Percentiles rank a stretch among this genome's conserved stretches.
These are phyloP conservation scores for Rhynchospora tenuis DNA, from an alignment of 176 grass and related monocot species.

Conservation along the genomic window DNA sequence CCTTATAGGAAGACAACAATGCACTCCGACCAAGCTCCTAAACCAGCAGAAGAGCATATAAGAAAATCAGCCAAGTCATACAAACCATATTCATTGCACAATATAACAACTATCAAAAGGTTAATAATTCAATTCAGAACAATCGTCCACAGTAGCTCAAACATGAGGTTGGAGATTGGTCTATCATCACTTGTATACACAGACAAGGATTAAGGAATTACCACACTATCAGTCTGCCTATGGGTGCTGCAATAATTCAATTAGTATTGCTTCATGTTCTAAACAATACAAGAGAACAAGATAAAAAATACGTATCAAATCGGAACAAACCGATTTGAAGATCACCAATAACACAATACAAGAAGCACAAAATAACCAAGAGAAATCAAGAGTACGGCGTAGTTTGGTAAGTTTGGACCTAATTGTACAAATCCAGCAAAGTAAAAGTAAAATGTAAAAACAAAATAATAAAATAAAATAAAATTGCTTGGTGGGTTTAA, in stretches of 20 bases:
- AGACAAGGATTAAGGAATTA: neutral
- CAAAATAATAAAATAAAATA: neutral
- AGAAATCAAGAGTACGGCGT: neutral
- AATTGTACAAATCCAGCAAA: neutral
- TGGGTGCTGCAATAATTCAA: neutral
- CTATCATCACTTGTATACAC: neutral
- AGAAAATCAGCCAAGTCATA: neutral
- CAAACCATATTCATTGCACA: neutral
- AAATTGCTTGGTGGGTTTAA: neutral
- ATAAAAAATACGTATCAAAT: neutral
- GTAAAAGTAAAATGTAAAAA: neutral
- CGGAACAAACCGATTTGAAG: neutral
- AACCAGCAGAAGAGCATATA: slow-evolving; percentile 21
- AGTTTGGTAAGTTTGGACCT: neutral
- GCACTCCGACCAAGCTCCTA: slow-evolving; percentile 39
- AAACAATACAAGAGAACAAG: neutral
- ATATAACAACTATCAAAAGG: neutral
- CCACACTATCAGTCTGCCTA: neutral
- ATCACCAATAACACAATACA: neutral
- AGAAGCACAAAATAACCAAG: neutral
- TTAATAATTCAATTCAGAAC: neutral
- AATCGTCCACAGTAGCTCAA: neutral
- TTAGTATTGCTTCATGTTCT: neutral
- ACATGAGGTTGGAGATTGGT: neutral
- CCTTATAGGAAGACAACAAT: slow-evolving; percentile 62